phyloP scores from a whole-genome alignment of 495 filamentous ascomycete species.

The Pyrenula aspistea region DNA sequence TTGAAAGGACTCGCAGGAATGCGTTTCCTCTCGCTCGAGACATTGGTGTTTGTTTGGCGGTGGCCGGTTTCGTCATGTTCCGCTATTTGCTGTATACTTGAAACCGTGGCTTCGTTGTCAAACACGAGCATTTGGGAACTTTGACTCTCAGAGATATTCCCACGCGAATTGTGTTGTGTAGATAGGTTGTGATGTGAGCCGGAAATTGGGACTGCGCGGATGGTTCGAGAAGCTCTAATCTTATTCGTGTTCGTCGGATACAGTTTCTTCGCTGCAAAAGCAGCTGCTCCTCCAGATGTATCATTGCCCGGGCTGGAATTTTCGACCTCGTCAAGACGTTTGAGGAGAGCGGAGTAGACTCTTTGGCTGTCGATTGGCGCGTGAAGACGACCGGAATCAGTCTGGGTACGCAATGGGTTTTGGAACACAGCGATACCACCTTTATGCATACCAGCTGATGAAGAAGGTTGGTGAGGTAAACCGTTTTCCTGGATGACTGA shows the following conservation, averaged over 20 bases:
- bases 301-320: neutral
- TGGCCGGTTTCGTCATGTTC: constrained; percentile 19
- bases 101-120: constrained; percentile 9
- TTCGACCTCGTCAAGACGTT: constrained; percentile 37
- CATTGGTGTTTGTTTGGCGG: constrained; percentile 24
- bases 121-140: constrained; percentile 16
- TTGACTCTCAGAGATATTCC: neutral
- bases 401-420: constrained; percentile 6
- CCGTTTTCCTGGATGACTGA: constrained; percentile 57
- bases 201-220: neutral
- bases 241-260: neutral
- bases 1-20: constrained; percentile 44
- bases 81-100: constrained; percentile 3
- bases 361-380: constrained; percentile 46
- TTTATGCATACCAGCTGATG: constrained; percentile 3
- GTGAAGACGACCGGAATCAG: constrained; percentile 9
- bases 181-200: constrained; percentile 1
- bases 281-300: neutral
- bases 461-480: constrained; percentile 26
- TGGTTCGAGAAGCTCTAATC: neutral
- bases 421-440: constrained; percentile 2
- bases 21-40: constrained; percentile 31
- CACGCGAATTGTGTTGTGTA: neutral
- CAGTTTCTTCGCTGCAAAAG: neutral
- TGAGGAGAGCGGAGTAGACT: constrained; percentile 65